These are phyloP conservation scores for Epichloe elymi DNA, from an alignment of 2,329 filamentous ascomycete species.

Conservation along the genomic window DNA sequence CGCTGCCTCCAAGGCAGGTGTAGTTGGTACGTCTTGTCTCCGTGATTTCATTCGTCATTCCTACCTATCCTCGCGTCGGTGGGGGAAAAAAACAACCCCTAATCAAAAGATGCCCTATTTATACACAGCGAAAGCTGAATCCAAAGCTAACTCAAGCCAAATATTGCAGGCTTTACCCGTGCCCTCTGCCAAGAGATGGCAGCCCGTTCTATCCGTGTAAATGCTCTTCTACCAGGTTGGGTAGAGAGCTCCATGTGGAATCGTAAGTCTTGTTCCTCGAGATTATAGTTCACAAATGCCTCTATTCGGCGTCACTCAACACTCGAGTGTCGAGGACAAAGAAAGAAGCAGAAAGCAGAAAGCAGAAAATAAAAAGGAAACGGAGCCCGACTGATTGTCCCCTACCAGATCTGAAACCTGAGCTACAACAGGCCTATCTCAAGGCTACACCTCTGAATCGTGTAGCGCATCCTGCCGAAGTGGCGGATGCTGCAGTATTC, in stretches of 20 bases:
- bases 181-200: conserved; percentile 52
- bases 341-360: neutral
- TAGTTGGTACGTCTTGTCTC: conserved; percentile 43
- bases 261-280: conserved; percentile 33
- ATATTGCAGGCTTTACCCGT: conserved; percentile 48
- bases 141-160: neutral
- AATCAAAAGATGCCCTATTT: conserved; percentile 1
- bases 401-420: conserved; percentile 22
- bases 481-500: conserved; percentile 73
- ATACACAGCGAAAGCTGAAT: conserved; percentile 5
- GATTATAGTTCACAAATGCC: conserved; percentile 4
- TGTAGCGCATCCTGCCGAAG: conserved; percentile 55
- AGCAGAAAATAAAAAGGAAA: neutral
- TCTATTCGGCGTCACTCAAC: neutral
- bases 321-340: neutral
- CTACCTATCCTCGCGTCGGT: neutral
- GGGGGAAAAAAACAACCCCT: no score
- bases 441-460: conserved; percentile 49
- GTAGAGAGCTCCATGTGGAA: conserved; percentile 69
- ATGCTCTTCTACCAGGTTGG: conserved; percentile 73
- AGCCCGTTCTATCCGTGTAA: conserved; percentile 53
- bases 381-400: conserved; percentile 25
- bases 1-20: conserved; percentile 67
- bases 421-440: conserved; percentile 25
- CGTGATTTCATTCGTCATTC: conserved; percentile 5